A percentile compares a stretch with the other conserved stretches of the same genome.
phyloP scores from a whole-genome alignment of 2,329 filamentous ascomycete species.

The Simplicillium aogashimaense region DNA sequence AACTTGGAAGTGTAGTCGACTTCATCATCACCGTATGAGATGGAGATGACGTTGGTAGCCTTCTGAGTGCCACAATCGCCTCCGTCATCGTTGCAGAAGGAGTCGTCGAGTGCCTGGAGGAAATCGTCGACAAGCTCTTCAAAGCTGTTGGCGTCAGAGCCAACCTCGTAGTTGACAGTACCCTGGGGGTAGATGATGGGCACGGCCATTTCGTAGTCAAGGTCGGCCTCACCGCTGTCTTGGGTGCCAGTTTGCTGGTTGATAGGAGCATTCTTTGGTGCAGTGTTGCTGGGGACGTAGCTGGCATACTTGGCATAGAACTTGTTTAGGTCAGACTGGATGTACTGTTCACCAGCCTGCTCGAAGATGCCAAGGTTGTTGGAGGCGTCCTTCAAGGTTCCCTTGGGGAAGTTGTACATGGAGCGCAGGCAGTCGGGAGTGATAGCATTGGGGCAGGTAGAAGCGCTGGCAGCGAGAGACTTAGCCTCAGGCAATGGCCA shows the following conservation, averaged over 20 bases:
- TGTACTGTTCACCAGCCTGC: conserved; percentile 26
- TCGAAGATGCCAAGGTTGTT: conserved; percentile 32
- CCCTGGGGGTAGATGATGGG: conserved; percentile 41
- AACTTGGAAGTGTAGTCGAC: conserved; percentile 31
- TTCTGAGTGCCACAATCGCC: conserved; percentile 16
- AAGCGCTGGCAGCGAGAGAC: background rate
- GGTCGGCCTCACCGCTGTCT: conserved; percentile 24
- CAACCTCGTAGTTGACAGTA: conserved; percentile 24
- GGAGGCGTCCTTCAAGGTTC: conserved; percentile 15
- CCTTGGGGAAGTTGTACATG: conserved; percentile 27
- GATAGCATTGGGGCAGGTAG: conserved; percentile 38
- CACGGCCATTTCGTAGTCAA: conserved; percentile 38
- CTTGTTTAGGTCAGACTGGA: conserved; percentile 25
- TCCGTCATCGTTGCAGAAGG: conserved; percentile 39
- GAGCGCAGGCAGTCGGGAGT: conserved; percentile 43
- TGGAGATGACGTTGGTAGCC: conserved; percentile 20
- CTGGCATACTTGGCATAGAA: conserved; percentile 22
- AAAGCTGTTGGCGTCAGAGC: conserved; percentile 6
- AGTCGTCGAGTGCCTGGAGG: conserved; percentile 40
- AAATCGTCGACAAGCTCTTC: conserved; percentile 32
- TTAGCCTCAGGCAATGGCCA: background rate
- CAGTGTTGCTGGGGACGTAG: conserved; percentile 24
- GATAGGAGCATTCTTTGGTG: conserved; percentile 19
- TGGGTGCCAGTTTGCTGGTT: conserved; percentile 15
- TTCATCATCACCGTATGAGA: conserved; percentile 38